Evolutionary conservation across 371 early-diverging fungal species (phyloP), one percentile per base, ranked within the genome.

Genomic region (Mortierella sp.): DNA sequence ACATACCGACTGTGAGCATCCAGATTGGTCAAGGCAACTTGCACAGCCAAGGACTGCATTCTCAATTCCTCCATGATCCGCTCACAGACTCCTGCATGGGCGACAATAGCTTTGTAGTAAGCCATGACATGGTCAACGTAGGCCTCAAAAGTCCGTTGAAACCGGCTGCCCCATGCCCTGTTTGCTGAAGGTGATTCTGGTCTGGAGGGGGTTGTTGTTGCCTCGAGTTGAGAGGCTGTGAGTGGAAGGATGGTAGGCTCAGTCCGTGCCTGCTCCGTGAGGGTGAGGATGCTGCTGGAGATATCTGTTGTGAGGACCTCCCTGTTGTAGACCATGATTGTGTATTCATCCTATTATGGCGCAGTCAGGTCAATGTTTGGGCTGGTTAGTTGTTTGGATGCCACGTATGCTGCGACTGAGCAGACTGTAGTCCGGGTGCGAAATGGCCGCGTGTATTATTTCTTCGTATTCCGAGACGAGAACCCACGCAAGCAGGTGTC

Each of bases 1-100:
- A 43, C 41, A 9, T 34, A 79, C 67, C 73, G 79, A 29, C 83
- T 86, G 69, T 92, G 91, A 0, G 89, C 77, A 47, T 89, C 89
- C 16, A 92, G 69, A 69, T 91, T 92, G n/a, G 88, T 87, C 55
- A 91, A 67, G 5, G 91, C 92, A 0, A 91, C 92, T 40, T 87
- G 88, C 11, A 92, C 73, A 24, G 92, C 92, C 86, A 88, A 87
- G 34, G 86, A 79, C 69, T 92, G 92, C 3, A 86, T 73, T 43
- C 88, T 86, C 55, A 90, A 89, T 50, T 91, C 90, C 31, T 87
- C 85, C 41, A 89, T 87, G 26, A 90, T 86, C 2, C 74, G 76
- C 68, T 86, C 86, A 43, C 90, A 88, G 29, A 89, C 50, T 14
- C 79, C 80, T 2, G 86, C 83, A 76, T 92, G 91, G 0, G 79